Evolutionary conservation across 1,284 basidiomycete species (phyloP).

Genomic region (Rhizoctonia solani): DNA sequence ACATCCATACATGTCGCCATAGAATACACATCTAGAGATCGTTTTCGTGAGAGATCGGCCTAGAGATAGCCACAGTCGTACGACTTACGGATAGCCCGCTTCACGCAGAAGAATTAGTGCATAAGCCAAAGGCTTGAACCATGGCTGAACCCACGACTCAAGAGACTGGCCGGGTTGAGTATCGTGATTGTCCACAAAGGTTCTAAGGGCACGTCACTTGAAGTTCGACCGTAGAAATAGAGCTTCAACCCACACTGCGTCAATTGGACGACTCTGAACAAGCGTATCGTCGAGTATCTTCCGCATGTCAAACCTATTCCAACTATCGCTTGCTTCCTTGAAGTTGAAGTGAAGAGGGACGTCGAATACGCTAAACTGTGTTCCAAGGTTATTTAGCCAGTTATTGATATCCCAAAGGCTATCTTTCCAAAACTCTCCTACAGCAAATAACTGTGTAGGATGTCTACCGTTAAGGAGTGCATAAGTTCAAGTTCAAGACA

Average conservation of each 20-base stretch:
- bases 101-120: slow-evolving; percentile 57
- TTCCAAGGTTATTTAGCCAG: slow-evolving; percentile 49
- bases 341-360: slow-evolving; percentile 61
- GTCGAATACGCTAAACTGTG: slow-evolving; percentile 57
- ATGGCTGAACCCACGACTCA: slow-evolving; percentile 55
- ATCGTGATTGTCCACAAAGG: slow-evolving; percentile 56
- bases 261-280: slow-evolving; percentile 56
- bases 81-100: slow-evolving; percentile 58
- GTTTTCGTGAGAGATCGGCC: neutral
- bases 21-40: slow-evolving; percentile 55
- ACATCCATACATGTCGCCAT: slow-evolving; percentile 58
- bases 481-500: neutral
- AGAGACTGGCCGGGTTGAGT: slow-evolving; percentile 58
- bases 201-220: slow-evolving; percentile 41
- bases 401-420: slow-evolving; percentile 49
- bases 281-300: slow-evolving; percentile 60
- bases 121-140: slow-evolving; percentile 63
- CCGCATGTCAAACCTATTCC: slow-evolving; percentile 54
- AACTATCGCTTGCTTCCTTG: slow-evolving; percentile 55
- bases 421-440: slow-evolving; percentile 59
- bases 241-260: slow-evolving; percentile 57
- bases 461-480: neutral
- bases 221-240: neutral
- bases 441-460: slow-evolving; percentile 49
- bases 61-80: neutral